Evolutionary conservation across 306 rosid species (phyloP), one percentile per base, ranked within the genome.

Genomic region (Delonix regia): DNA sequence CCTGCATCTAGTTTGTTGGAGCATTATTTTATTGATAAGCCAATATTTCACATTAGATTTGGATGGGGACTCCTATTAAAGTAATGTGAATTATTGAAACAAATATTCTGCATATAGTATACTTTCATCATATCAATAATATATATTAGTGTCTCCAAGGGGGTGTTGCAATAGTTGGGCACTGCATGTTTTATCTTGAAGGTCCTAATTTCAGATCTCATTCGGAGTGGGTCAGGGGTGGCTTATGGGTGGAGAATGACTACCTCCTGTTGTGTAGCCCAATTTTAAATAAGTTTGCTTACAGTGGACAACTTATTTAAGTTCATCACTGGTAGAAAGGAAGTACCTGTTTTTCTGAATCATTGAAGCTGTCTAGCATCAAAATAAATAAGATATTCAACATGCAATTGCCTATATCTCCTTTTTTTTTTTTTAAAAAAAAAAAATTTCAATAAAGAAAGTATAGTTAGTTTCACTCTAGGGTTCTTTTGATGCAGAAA

Each of bases 1-100:
- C 53, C 53, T 67, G 34, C 51, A 39, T 53, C 63, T 53, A 21
- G 69, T 80, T 83, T 49, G 56, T 75, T 74, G 30, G 48, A 70
- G 62, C 24, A 42, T 74, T 5, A 64, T 22, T 21, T 68, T 42
- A 47, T 69, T 24, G 21, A 52, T 22, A 41, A 75, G 51, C 64
- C 72, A 25, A 69, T 64, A 41, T 38, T 66, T 65, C 51, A 21
- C 70, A 55, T 56, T 65, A 52, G 53, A 68, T 36, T 27, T 67
- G 24, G 66, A n/a, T 18, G 15, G 52, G 64, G 28, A 6, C 36
- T 25, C 6, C 7, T 52, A 34, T 53, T 52, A 19, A 34, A 53
- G 75, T 19, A 19, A 38, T 19, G 33, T 15, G 51, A 4, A 19
- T 65, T 12, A 11, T 6, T 33, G 15, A 6, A 10, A 2, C 4